Evolutionary conservation across 139 green algal species (phyloP), one percentile per base, ranked within the genome.

Genomic region (Tetraselmis striata): DNA sequence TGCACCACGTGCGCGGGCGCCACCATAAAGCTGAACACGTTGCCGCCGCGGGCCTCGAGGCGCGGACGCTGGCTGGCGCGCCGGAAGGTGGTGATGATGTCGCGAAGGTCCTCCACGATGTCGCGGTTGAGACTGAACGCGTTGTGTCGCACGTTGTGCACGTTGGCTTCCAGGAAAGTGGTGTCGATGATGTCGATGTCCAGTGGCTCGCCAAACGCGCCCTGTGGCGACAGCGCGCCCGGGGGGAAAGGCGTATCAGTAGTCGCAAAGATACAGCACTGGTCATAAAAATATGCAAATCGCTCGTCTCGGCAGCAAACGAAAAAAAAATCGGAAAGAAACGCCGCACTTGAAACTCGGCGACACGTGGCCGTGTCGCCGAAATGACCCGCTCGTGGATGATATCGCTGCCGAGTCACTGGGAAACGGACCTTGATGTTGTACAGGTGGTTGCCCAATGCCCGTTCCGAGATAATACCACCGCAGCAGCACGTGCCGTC

Each of bases 171-270:
- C 1, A 88, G 59, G 79, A 81, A 84, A 1, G 79, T 81, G n/a
- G 85, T 76, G 28, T 84, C 85, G 28, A 88, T 81, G 30, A 86
- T 74, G 82, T 88, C 85, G 5, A 88, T 81, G 59, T 88, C 85
- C 79, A 88, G 76, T 78, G 77, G 74, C 1, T 26, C 18, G 25
- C 59, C 31, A 67, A 67, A 67, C 45, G 45, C 11, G 11, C 45
- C 45, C 45, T 67, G 45, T 18, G 18, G 18, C 45, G 11, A 67
- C 45, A 67, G 45, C 45, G 11, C 45, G 18, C 45, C 45, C 45
- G 45, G 5, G 45, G n/a, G n/a, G n/a, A n/a, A n/a, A n/a, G n/a
- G n/a, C n/a, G n/a, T n/a, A n/a, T n/a, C n/a, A n/a, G n/a, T n/a
- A n/a, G n/a, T n/a, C n/a, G n/a, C n/a, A n/a, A n/a, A n/a, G n/a